Conservation (phyloP, 1,284 basidiomycete genomes). For the Pseudozyma sp. region DNA sequence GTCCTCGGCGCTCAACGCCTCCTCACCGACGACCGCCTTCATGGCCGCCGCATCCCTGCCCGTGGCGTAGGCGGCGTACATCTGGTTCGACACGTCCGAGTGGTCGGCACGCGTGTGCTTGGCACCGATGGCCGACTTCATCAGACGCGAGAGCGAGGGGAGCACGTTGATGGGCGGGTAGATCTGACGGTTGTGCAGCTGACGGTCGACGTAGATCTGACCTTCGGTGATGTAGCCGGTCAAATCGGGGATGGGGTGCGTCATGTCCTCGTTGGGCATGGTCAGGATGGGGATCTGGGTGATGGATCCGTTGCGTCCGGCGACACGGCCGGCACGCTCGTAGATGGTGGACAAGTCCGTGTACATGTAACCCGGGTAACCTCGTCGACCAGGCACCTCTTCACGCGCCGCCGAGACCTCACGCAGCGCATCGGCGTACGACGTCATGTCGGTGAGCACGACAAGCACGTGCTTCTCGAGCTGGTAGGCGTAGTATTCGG, state of each 20-base stretch:
- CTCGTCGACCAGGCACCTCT: slow-evolving; percentile 98
- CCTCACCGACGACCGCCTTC: slow-evolving; percentile 99
- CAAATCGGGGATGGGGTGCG: slow-evolving; percentile 99
- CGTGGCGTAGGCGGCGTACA: slow-evolving; percentile 68
- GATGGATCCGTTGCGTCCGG: slow-evolving; percentile 98
- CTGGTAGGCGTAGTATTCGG: slow-evolving; percentile 99
- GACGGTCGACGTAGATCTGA: slow-evolving; percentile 96
- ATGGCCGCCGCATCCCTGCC: slow-evolving; percentile 97
- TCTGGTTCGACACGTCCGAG: slow-evolving; percentile 85
- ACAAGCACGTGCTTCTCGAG: slow-evolving; percentile 99
- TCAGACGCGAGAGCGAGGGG: slow-evolving; percentile 96
- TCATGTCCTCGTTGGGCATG: slow-evolving; percentile 99
- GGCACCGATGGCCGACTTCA: slow-evolving; percentile 99
- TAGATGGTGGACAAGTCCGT: slow-evolving; percentile 84
- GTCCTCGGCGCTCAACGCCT: slow-evolving; percentile 91
- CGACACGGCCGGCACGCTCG: slow-evolving; percentile 97
- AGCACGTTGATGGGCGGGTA: slow-evolving; percentile 99
- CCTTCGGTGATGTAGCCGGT: slow-evolving; percentile 98
- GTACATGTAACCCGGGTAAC: slow-evolving; percentile 95
- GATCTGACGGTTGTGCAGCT: slow-evolving; percentile 90
- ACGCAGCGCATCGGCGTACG: slow-evolving; percentile 96
- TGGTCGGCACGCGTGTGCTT: slow-evolving; percentile 97
- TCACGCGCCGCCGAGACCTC: slow-evolving; percentile 95
- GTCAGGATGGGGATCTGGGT: slow-evolving; percentile 99
- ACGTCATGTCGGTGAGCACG: slow-evolving; percentile 98